Conservation (phyloP, 352 stramenopile genomes). For the Blastocystis sp. region DNA sequence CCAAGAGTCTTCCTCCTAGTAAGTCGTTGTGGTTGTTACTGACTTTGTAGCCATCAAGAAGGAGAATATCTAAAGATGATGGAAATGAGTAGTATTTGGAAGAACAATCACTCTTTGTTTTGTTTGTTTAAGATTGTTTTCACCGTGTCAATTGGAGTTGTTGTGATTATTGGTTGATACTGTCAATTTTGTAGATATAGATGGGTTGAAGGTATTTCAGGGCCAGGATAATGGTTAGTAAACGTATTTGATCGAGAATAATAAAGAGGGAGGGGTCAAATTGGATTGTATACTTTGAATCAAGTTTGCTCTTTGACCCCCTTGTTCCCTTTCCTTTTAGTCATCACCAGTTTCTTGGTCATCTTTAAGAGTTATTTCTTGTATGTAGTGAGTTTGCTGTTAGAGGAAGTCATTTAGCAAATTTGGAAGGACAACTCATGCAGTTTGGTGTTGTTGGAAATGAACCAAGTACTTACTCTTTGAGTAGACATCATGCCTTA, state of each 20-base stretch:
- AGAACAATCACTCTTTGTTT: neutral
- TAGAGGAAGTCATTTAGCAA: neutral
- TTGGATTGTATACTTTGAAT: neutral
- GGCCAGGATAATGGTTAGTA: no score
- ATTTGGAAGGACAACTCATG: neutral
- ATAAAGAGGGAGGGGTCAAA: neutral
- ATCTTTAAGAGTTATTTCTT: constrained; percentile 8
- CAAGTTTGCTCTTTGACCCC: neutral
- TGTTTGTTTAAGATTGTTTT: constrained; percentile 1
- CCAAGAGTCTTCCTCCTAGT: constrained; percentile 55
- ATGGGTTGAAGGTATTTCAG: no score
- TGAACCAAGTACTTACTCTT: neutral
- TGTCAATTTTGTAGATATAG: neutral
- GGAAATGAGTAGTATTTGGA: neutral
- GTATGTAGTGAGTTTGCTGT: neutral
- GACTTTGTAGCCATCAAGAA: constrained; percentile 8
- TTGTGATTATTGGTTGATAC: neutral
- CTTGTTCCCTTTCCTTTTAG: neutral
- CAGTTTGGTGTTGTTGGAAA: neutral
- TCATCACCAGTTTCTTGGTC: constrained; percentile 4
- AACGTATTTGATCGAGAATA: neutral
- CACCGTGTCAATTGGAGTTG: neutral
- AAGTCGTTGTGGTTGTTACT: neutral
- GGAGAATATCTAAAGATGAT: constrained; percentile 20
- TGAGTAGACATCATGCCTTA: constrained; percentile 37